phyloP scores from a whole-genome alignment of 345 rosid species.

The Eucalyptus fibrosa region DNA sequence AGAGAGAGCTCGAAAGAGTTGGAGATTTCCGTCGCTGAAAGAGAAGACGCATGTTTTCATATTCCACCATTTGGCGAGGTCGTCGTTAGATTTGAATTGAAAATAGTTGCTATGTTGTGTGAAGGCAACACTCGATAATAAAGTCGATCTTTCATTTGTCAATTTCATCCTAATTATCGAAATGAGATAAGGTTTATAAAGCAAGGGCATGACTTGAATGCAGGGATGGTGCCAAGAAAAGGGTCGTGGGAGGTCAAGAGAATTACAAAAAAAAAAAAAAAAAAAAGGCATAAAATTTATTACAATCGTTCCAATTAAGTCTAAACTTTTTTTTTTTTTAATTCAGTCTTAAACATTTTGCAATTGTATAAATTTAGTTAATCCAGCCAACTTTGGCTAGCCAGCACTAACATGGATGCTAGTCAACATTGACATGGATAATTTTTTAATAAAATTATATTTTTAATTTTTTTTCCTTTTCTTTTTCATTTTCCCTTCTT shows the following conservation, averaged over 20 bases:
- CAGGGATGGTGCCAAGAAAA: neutral
- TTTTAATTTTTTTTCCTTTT: too few species aligned
- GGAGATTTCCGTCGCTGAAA: neutral
- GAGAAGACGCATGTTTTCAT: neutral
- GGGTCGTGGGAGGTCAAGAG: neutral
- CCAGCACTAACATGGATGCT: too few species aligned
- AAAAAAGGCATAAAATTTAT: too few species aligned
- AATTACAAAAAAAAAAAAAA: too few species aligned
- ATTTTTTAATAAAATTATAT: too few species aligned
- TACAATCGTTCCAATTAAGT: too few species aligned
- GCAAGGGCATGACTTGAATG: neutral
- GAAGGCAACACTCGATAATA: neutral
- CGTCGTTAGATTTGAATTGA: neutral
- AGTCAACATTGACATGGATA: accelerated
- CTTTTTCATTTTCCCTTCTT: too few species aligned
- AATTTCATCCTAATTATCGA: neutral
- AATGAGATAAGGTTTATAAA: neutral
- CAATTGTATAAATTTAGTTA: accelerated
- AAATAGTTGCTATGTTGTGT: neutral
- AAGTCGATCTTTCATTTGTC: neutral
- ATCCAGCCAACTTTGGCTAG: too few species aligned
- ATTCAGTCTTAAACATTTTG: accelerated
- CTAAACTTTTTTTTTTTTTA: accelerated
- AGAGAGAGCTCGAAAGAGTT: neutral
- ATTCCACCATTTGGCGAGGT: neutral